Conservation (phyloP, 1,284 basidiomycete species). For the Boletus semigastroideus region DNA sequence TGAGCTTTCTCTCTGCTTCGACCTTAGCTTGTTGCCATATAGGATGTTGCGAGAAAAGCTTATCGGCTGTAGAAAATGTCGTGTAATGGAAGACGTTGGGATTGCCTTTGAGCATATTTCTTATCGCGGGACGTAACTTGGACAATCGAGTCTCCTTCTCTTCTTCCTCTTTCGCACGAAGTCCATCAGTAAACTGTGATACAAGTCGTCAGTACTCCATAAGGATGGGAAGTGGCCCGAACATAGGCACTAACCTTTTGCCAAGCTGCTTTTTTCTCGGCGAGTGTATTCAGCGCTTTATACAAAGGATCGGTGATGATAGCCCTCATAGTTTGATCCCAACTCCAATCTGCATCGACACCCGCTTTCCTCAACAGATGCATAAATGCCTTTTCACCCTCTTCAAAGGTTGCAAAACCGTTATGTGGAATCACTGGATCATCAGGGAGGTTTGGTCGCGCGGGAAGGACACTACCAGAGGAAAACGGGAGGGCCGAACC, state of each 20-base stretch:
- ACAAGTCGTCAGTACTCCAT: constrained; percentile 9
- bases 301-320: constrained; percentile 98
- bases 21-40: constrained; percentile 86
- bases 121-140: constrained; percentile 79
- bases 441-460: constrained; percentile 76
- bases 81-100: constrained; percentile 87
- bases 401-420: constrained; percentile 82
- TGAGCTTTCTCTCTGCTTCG: constrained; percentile 77
- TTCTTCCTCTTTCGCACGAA: constrained; percentile 70
- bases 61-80: constrained; percentile 84
- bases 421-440: constrained; percentile 86
- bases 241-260: constrained; percentile 65
- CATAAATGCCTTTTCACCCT: constrained; percentile 93
- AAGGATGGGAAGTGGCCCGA: background rate
- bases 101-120: constrained; percentile 82
- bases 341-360: constrained; percentile 91
- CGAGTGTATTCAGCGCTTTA: constrained; percentile 89
- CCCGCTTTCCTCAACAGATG: constrained; percentile 86
- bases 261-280: constrained; percentile 93
- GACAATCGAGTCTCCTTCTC: constrained; percentile 78
- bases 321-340: constrained; percentile 97
- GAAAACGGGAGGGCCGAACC: constrained; percentile 58
- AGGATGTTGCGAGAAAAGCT: constrained; percentile 77
- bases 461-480: constrained; percentile 60
- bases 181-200: constrained; percentile 65